Base-by-base conservation (phyloP, 108 stramenopile genomes). In the Cylindrotheca fusiformis region DNA sequence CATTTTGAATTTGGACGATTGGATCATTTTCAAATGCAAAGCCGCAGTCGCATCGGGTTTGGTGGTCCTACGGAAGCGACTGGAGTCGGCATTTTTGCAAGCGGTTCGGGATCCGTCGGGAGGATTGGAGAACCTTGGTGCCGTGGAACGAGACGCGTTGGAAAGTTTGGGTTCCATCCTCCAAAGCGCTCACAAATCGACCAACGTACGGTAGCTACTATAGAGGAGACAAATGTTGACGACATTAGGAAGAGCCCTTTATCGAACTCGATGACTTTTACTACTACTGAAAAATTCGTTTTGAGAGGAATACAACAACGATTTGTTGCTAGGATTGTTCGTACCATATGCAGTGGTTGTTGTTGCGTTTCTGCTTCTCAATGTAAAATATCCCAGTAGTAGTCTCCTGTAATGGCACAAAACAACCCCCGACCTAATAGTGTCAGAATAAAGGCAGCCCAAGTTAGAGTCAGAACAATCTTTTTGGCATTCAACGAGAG, bases 1-100 rank as follows among this genome's bases (percentile, higher is more conserved):
- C 19, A 66, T 79, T 12, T 61, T 85, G 54, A 77, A 76, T 1
- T 51, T 90, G 12, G 88, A 90, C 50, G 84, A 85, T 41, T 90
- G 85, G 85, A 71, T 90, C 32, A 65, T 66, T 17, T 90, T 90
- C 61, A 19, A 71, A 29, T 82, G 81, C 58, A 48, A 63, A 8
- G 54, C 69, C 24, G 73, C 72, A 20, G 62, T 69, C 2, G 78
- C 81, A 1, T 53, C 70, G 8, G 48, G 68, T 3, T 60, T 90
- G 29, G 85, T 83, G 19, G 57, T 84, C 19, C 58, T 90, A 28
- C 74, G 88, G 14, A 73, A 74, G 30, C 75, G 85, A 33, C 52
- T 90, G 48, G 80, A 85, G 25, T 54, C 74, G 0, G 75, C 72
- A 8, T 87, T 90, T 61, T 51, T 59, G 20, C 62, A 56, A 22